Evolutionary conservation across 2,329 filamentous ascomycete species (phyloP), one percentile per base, ranked within the genome.

Genomic region (Ophiostoma piceae): DNA sequence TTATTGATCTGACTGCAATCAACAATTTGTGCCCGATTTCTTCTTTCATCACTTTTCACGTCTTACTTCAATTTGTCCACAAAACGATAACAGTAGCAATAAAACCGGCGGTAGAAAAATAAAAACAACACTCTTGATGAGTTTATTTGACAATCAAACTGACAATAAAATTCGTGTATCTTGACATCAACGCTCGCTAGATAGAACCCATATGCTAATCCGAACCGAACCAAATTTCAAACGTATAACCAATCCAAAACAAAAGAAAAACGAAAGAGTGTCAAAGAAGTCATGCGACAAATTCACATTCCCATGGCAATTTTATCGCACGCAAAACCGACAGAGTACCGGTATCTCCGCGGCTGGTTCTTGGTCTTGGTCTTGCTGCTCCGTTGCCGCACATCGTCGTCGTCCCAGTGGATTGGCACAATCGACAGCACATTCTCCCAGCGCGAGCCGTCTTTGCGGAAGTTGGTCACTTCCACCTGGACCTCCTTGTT

Each of bases 401-500:
- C 84, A 16, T 84, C 82, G 16, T 84, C 82, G 1, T 84, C 84
- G 57, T 91, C 87, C 84, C 88, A 90, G 1, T 82, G 81, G 43
- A 96, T 87, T 0, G 92, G 92, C 68, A 96, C 91, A 82, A 96
- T 92, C n/a, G 90, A 92, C 68, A 96, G 82, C 14, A 94, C 77
- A 74, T 96, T 96, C 82, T 89, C 89, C 76, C 96, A 96, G 0
- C 84, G 84, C 74, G 92, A 85, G 0, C 93, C 92, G 67, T 91
- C 88, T 79, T 92, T 91, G 73, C 90, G 87, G 77, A 94, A 96
- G 77, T 96, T 96, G 76, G 90, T 88, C 16, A 96, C 77, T 47
- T 80, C 76, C 4, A 84, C 73, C 69, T 84, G 82, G 5, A 85
- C 74, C 75, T 87, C 85, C 39, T 76, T 71, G 60, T 80, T 79